Conservation (phyloP, 371 early-diverging fungal species). For the Chytridiales sp. region DNA sequence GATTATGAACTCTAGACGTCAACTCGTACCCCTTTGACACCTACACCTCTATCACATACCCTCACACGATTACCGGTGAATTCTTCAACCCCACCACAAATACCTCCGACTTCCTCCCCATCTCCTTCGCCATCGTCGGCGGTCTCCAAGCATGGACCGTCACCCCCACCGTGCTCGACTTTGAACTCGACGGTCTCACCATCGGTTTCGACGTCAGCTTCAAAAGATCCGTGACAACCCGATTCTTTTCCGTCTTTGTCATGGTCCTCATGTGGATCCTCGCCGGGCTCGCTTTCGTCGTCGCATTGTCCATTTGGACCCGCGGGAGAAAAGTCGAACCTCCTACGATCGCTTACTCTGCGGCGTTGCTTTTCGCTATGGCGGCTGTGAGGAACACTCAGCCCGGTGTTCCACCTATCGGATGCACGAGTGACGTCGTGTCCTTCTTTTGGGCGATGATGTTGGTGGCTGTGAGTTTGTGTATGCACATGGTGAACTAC, state of each 20-base stretch:
- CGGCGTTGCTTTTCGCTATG: constrained; percentile 35
- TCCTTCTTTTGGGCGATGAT: constrained; percentile 39
- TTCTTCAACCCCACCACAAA: not conserved
- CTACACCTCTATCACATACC: constrained; percentile 2
- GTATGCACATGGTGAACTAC: too few relatives aligned
- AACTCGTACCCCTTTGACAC: constrained; percentile 36
- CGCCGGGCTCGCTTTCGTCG: constrained; percentile 17
- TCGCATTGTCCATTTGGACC: constrained; percentile 33
- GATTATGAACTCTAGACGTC: not conserved
- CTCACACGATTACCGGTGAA: too few relatives aligned
- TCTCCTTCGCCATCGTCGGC: constrained; percentile 10
- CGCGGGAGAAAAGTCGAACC: constrained; percentile 39
- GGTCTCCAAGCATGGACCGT: constrained; percentile 2
- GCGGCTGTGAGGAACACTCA: constrained; percentile 36
- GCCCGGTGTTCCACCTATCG: constrained; percentile 37
- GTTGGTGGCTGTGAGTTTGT: constrained; percentile 21
- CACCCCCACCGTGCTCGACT: not conserved
- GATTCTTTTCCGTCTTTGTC: constrained; percentile 27
- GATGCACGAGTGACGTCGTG: constrained; percentile 29
- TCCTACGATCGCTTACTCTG: constrained; percentile 31
- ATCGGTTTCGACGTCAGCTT: constrained; percentile 11
- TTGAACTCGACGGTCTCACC: not conserved
- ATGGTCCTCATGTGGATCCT: constrained; percentile 36
- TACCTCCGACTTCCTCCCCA: not conserved
- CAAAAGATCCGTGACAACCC: constrained; percentile 18